Percentiles rank a stretch among this genome's conserved stretches.
Evolutionary conservation across 1,139 yeast genomes (phyloP).

Genomic region (Saccharomyces hybrid): DNA sequence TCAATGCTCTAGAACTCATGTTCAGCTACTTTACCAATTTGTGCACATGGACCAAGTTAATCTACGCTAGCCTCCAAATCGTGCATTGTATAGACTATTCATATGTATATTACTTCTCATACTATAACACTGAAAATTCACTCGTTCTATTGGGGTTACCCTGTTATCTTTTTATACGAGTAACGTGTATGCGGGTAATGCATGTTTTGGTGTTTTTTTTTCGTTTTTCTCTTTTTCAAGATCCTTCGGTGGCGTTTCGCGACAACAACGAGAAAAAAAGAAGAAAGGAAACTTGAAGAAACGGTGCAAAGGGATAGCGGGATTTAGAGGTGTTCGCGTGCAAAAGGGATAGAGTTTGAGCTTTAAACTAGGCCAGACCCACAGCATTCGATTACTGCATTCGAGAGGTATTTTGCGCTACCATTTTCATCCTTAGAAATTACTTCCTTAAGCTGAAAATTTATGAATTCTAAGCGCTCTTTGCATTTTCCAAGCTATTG

Average conservation of each 20-base stretch:
- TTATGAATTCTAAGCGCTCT: neutral
- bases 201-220: neutral
- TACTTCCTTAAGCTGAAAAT: neutral
- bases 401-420: neutral
- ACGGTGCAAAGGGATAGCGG: neutral
- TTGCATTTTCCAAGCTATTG: neutral
- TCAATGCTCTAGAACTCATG: constrained; percentile 69
- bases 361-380: neutral
- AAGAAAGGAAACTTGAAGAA: neutral
- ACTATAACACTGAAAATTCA: neutral
- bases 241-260: neutral
- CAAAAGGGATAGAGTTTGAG: neutral
- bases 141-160: neutral
- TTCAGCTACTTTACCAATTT: neutral
- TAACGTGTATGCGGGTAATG: neutral
- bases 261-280: neutral
- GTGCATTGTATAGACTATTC: neutral
- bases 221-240: neutral
- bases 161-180: neutral
- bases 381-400: neutral
- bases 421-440: neutral
- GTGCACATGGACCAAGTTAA: neutral
- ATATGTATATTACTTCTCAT: neutral
- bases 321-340: neutral
- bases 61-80: neutral